Evolutionary conservation across 2,329 filamentous ascomycete genomes (phyloP), one percentile per base, ranked within the genome.

Genomic region (Penicillium glabrum): DNA sequence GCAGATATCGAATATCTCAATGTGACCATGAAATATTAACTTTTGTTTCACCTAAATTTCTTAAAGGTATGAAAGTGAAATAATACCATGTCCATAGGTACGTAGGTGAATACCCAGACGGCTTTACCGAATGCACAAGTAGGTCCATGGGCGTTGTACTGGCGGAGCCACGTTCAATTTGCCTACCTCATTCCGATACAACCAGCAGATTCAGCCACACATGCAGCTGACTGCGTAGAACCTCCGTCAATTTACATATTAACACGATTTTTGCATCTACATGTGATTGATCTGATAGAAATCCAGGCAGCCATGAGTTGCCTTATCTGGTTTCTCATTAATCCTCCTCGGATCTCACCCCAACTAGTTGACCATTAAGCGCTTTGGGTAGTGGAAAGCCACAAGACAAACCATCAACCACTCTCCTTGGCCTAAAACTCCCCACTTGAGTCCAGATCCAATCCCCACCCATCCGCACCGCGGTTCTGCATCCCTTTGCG

Each of bases 391-490:
- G 11, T 23, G 39, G 11, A 21, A 39, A 39, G 16, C 35, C 35
- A 41, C 39, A 23, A 41, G 39, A 19, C 39, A 23, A 21, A 13
- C 8, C 39, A 23, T 21, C 19, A 23, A 23, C 19, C 39, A 23
- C 39, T 39, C 35, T 14, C 23, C 16, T 16, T 11, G 16, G 44
- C 43, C 19, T 50, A 31, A 14, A 11, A 14, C 47, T 31, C 47
- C 41, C 41, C 43, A 19, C n/a, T 44, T 46, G 43, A 39, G 27
- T 16, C 19, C 37, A 33, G n/a, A 21, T 47, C 10, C 33, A 33
- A 46, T 11, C 46, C 21, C 55, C 55, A 46, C 55, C 23, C 21
- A 39, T 37, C 45, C 45, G 27, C 27, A 56, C 53, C 53, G 13
- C 11, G 53, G 47, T 53, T 49, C 45, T 41, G 27, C 35, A 11